These are phyloP conservation scores for Pouteria campechiana DNA, from an alignment of 179 eudicot species.

Conservation along the genomic window DNA sequence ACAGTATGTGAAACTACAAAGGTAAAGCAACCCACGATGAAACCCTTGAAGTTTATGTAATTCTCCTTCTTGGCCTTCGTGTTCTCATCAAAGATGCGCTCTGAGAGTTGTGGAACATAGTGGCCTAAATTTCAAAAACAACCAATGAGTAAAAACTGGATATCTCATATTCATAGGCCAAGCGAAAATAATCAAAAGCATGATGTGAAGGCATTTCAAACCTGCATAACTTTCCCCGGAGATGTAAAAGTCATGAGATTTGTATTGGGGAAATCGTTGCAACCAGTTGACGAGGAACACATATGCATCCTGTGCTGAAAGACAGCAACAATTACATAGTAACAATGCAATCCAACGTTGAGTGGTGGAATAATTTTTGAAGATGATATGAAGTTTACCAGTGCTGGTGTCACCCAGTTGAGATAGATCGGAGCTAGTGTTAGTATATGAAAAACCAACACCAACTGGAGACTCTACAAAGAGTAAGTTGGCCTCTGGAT, in stretches of 20 bases:
- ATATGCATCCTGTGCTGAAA: conserved; percentile 65
- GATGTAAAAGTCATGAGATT: conserved; percentile 66
- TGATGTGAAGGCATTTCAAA: conserved; percentile 5
- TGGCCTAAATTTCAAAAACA: conserved; percentile 38
- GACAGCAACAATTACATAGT: not conserved
- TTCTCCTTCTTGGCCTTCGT: conserved; percentile 36
- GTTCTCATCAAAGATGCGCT: conserved; percentile 46
- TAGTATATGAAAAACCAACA: conserved; percentile 85
- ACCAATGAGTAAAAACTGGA: not conserved
- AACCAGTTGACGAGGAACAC: conserved; percentile 66
- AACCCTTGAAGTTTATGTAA: conserved; percentile 58
- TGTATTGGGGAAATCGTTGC: conserved; percentile 72
- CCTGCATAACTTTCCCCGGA: conserved; percentile 96
- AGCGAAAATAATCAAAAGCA: too few relatives aligned
- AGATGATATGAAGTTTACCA: conserved; percentile 22
- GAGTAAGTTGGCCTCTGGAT: conserved; percentile 69
- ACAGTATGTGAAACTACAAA: too few relatives aligned
- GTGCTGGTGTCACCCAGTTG: conserved; percentile 65
- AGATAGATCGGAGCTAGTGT: conserved; percentile 51
- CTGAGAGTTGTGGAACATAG: conserved; percentile 82
- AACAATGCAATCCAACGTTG: not conserved
- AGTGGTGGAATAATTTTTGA: too few relatives aligned
- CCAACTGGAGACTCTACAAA: conserved; percentile 93
- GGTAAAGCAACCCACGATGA: conserved; percentile 36
- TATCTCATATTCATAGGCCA: not conserved